A percentile compares a stretch with the other conserved stretches of the same genome.
Evolutionary conservation across 1,284 basidiomycete genomes (phyloP).

Genomic region (Phlebopus sp.): DNA sequence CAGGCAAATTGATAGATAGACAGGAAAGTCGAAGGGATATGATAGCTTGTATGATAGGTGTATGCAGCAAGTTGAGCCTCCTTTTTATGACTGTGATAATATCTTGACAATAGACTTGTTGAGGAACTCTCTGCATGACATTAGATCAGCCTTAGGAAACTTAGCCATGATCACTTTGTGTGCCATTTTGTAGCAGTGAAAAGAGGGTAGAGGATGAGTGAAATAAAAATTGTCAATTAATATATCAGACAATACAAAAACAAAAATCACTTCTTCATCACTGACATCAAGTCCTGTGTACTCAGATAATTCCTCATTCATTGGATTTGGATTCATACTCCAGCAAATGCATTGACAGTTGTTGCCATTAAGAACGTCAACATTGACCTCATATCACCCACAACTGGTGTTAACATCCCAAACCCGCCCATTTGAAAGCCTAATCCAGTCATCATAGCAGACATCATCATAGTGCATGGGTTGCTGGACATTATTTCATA

Average conservation of each 20-base stretch:
- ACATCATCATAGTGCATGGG: slow-evolving; percentile 64
- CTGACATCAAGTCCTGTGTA: slow-evolving; percentile 91
- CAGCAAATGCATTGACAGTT: slow-evolving; percentile 71
- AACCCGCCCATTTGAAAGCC: slow-evolving; percentile 43
- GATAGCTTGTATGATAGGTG: too few species aligned
- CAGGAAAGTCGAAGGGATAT: too few species aligned
- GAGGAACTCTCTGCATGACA: slow-evolving; percentile 74
- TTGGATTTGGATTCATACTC: slow-evolving; percentile 74
- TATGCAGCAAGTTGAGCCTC: too few species aligned
- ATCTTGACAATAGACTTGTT: slow-evolving; percentile 91
- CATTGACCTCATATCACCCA: slow-evolving; percentile 56
- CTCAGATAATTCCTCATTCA: slow-evolving; percentile 83
- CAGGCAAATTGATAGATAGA: too few species aligned
- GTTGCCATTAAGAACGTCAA: slow-evolving; percentile 84
- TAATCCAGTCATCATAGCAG: slow-evolving; percentile 51
- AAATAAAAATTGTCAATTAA: too few species aligned
- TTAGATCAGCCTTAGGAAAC: slow-evolving; percentile 88
- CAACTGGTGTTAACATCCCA: slow-evolving; percentile 36
- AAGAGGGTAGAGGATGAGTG: too few species aligned
- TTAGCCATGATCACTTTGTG: slow-evolving; percentile 81
- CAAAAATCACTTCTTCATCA: slow-evolving; percentile 81
- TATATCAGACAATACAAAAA: too few species aligned
- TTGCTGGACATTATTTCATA: slow-evolving; percentile 55
- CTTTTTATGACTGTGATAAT: slow-evolving; percentile 67
- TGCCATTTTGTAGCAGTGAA: slow-evolving; percentile 59